phyloP scores from a whole-genome alignment of 768 basidiomycete species.

The Punctularia strigosozonata region DNA sequence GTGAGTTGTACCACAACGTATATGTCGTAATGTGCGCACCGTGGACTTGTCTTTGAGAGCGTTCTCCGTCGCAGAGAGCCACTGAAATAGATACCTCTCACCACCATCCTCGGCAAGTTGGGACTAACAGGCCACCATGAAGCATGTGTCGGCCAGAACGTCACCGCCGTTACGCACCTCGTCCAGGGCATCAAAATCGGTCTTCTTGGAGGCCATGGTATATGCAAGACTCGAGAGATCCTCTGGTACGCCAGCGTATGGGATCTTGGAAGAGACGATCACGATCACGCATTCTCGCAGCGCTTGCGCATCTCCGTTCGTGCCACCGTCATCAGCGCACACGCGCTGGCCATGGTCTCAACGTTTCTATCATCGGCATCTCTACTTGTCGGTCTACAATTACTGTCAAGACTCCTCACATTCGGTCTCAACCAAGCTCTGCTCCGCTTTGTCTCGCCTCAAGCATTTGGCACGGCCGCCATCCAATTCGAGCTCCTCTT shows the following conservation, averaged over 20 bases:
- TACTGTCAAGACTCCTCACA: conserved; percentile 75
- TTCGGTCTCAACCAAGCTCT: conserved; percentile 85
- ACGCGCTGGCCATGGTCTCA: too few relatives aligned
- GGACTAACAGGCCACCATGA: too few relatives aligned
- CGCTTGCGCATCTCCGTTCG: too few relatives aligned
- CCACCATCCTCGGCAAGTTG: conserved; percentile 64
- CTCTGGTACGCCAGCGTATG: too few relatives aligned
- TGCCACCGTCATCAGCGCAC: too few relatives aligned
- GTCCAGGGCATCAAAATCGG: too few relatives aligned
- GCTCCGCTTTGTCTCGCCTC: conserved; percentile 72
- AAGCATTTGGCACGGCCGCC: conserved; percentile 79
- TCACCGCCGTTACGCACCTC: too few relatives aligned
- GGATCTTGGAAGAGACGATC: too few relatives aligned
- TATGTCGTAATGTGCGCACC: conserved; percentile 28
- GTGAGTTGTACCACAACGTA: neutral
- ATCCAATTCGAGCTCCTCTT: conserved; percentile 91
- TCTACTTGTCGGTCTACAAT: conserved; percentile 77
- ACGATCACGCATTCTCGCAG: too few relatives aligned
- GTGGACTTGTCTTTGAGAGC: conserved; percentile 33
- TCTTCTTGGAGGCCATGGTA: too few relatives aligned
- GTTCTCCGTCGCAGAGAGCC: conserved; percentile 60
- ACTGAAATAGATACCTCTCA: conserved; percentile 77
- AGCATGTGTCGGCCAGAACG: too few relatives aligned
- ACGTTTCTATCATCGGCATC: conserved; percentile 36
- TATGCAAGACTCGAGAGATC: too few relatives aligned